Percentiles rank a stretch among this genome's conserved stretches.
phyloP scores from a whole-genome alignment of 2,329 filamentous ascomycete species.

The Xylaria sp. region DNA sequence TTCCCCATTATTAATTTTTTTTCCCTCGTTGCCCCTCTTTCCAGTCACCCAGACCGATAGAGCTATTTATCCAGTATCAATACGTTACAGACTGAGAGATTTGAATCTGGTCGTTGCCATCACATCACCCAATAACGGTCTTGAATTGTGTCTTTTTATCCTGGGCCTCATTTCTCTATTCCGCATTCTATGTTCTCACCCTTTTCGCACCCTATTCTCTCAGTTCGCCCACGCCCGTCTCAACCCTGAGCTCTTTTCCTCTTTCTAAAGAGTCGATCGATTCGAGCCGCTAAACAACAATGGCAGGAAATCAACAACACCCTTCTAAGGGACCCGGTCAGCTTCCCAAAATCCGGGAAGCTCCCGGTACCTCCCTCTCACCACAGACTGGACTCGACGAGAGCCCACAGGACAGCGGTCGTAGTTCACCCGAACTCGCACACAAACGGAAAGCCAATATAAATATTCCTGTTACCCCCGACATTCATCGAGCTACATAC shows the following conservation, averaged over 20 bases:
- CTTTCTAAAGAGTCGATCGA: not conserved
- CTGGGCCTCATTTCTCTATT: not conserved
- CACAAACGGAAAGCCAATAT: slow-evolving; percentile 51
- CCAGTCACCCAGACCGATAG: not conserved
- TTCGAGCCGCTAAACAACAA: slow-evolving; percentile 39
- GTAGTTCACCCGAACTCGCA: slow-evolving; percentile 45
- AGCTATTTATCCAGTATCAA: not conserved
- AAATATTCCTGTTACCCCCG: slow-evolving; percentile 56
- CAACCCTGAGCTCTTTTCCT: not conserved
- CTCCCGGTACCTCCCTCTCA: slow-evolving; percentile 37
- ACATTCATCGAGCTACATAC: slow-evolving; percentile 51
- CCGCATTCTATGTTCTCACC: not conserved
- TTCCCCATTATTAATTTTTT: not conserved
- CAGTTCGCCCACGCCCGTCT: not conserved
- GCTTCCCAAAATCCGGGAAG: slow-evolving; percentile 34
- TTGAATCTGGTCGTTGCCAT: not conserved
- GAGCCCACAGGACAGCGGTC: not conserved
- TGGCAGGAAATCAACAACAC: slow-evolving; percentile 40
- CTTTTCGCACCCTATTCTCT: not conserved
- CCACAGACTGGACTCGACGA: slow-evolving; percentile 22
- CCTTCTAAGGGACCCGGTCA: slow-evolving; percentile 14
- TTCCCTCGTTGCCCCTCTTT: not conserved
- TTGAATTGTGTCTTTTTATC: not conserved
- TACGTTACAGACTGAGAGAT: not conserved
- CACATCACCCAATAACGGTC: not conserved